Evolutionary conservation across 805 yeast genomes (phyloP), one percentile per base, ranked within the genome.

Genomic region (Yarrowia phangngaensis): DNA sequence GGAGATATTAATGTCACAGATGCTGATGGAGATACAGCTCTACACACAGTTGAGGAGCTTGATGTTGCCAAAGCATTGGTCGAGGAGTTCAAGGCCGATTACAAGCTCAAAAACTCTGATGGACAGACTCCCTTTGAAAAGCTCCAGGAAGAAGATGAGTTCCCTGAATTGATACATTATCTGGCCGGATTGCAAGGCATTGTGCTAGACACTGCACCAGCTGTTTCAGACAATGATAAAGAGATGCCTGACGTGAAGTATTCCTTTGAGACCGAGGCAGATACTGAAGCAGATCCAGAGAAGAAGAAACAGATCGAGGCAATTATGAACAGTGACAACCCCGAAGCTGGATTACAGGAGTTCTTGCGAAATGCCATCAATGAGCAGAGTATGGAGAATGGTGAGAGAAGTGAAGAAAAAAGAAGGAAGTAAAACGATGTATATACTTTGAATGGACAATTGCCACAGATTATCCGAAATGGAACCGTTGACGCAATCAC

Each of bases 1-100:
- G 97, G 96, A 6, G 81, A 92, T 60, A 75, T 88, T 17, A 88
- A 92, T 62, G 69, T 89, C 23, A 79, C 72, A 52, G 99, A 92
- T 57, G 67, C 67, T 16, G 98, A 94, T 55, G 97, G 97, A 2
- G 99, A 92, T 59, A 83, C 97, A 0, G 97, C 99, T 0, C 70
- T 92, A 53, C 97, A 90, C 63, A 94, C 87, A 56, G 85, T 79
- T 16, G 99, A 92, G 60, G 82, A 79, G 50, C 66, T 76, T 0
- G 68, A 62, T 1, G 73, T 79, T 1, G 97, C 95, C 1, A 76
- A 74, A 55, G 58, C 72, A 17, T 68, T 92, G 47, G 72, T 92
- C 0, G 85, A 80, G 55, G 76, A 78, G 45, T 71, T 80, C 23
- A 72, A 75, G 4, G 96, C 90, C 0, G 83, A 86, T 64, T 73